phyloP scores from a whole-genome alignment of 2,329 filamentous ascomycete genomes.

The Calonectria ilicicola region DNA sequence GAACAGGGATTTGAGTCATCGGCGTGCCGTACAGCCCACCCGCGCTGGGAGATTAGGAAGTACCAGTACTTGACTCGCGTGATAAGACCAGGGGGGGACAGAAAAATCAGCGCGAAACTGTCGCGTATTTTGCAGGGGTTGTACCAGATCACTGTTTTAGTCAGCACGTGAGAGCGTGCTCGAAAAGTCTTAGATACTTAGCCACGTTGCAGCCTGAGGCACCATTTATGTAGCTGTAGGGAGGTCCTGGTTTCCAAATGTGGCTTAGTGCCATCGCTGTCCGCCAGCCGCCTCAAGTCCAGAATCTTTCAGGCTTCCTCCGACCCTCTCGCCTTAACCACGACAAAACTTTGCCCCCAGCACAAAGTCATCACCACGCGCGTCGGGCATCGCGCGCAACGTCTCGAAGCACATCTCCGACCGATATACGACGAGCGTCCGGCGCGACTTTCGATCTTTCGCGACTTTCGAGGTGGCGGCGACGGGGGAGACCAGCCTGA shows the following conservation, averaged over 20 bases:
- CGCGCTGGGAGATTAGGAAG: slow-evolving; percentile 22
- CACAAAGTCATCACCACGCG: slow-evolving; percentile 62
- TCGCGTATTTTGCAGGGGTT: background rate
- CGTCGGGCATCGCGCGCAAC: slow-evolving; percentile 62
- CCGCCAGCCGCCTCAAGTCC: slow-evolving; percentile 55
- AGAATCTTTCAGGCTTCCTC: slow-evolving; percentile 59
- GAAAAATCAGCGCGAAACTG: slow-evolving; percentile 23
- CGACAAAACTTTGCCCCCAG: slow-evolving; percentile 56
- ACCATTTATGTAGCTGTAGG: slow-evolving; percentile 28
- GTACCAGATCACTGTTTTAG: slow-evolving; percentile 25
- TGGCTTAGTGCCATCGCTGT: slow-evolving; percentile 34
- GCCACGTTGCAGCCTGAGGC: slow-evolving; percentile 37
- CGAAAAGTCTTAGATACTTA: slow-evolving; percentile 31
- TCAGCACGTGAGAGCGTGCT: slow-evolving; percentile 37
- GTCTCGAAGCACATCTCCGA: slow-evolving; percentile 42
- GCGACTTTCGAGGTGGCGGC: slow-evolving; percentile 56
- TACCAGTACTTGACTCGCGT: slow-evolving; percentile 33
- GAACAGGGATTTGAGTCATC: slow-evolving; percentile 38
- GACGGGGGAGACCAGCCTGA: slow-evolving; percentile 59
- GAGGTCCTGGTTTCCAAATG: slow-evolving; percentile 22
- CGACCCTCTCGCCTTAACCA: slow-evolving; percentile 54
- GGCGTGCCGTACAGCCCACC: slow-evolving; percentile 31
- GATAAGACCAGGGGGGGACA: background rate
- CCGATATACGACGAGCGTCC: slow-evolving; percentile 47
- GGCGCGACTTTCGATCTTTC: slow-evolving; percentile 52